Base-by-base conservation (phyloP, 306 rosid genomes). In the Castanea crenata region DNA sequence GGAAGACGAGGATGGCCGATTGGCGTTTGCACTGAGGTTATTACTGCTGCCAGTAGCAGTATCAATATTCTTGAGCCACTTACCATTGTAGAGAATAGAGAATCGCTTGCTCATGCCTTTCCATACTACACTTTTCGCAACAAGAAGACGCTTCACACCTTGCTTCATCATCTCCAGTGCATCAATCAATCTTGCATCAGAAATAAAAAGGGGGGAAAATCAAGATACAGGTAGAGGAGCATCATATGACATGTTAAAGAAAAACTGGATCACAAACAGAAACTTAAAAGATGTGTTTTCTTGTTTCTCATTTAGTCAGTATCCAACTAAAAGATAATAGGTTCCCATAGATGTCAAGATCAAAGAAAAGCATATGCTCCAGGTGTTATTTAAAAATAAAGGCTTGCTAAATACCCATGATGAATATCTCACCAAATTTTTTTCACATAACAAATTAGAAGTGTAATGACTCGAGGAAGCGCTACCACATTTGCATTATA, bases 121-220 rank as follows among this genome's bases (percentile, higher is more conserved):
- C 98, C 99, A 96, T 67, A 75, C 87, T 38, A 87, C 82, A 79
- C 99, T 96, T 78, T 91, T 93, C 0, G 89, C 94, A 78, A 96
- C 95, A 83, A 96, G 96, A 72, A 96, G 89, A 65, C 97, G 94
- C 81, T 80, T 93, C 77, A 96, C 97, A 52, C 99, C 99, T 21
- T 88, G 97, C 92, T 90, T 96, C 98, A 96, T 93, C 98, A 93
- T 93, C 87, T 96, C 99, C 80, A 96, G 81, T 18, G 98, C 98
- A 71, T 96, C 99, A 69, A 96, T 91, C 92, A 96, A 86, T 82
- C 99, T 95, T 78, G 44, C 83, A 84, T 49, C 78, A 46, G 49
- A 49, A 38, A 68, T 23, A 61, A 18, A 51, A 61, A 78, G 5
- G 8, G 54, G 34, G 44, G 5, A 69, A 29, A 57, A 55, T 52